A percentile compares a stretch with the other conserved stretches of the same genome.
Evolutionary conservation across 345 rosid species (phyloP).

Genomic region (Linum tenue): DNA sequence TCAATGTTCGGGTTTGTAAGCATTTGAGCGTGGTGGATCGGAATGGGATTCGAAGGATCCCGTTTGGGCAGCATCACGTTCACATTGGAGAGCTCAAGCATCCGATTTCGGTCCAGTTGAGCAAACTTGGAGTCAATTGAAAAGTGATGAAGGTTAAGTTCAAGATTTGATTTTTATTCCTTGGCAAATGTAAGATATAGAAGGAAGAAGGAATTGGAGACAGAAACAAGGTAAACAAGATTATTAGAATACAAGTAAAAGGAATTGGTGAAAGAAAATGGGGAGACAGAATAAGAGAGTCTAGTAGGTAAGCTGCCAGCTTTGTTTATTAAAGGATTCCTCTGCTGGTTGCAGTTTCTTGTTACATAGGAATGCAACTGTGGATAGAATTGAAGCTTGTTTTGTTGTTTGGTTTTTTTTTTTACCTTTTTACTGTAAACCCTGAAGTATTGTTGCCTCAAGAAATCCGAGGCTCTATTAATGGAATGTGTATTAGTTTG

Average conservation of each 20-base stretch:
- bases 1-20: slow-evolving; percentile 59
- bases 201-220: neutral
- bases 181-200: neutral
- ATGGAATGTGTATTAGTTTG: neutral
- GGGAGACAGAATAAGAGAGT: neutral
- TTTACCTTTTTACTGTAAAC: neutral
- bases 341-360: slow-evolving; percentile 1
- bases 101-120: slow-evolving; percentile 56
- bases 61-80: slow-evolving; percentile 63
- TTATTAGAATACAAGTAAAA: neutral
- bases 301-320: neutral
- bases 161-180: neutral
- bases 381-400: neutral
- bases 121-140: slow-evolving; percentile 22
- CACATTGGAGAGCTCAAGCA: slow-evolving; percentile 79
- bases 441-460: neutral
- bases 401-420: neutral
- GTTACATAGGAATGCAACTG: neutral
- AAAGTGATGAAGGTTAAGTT: neutral
- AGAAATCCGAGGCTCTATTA: neutral
- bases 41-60: slow-evolving; percentile 76
- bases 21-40: slow-evolving; percentile 69
- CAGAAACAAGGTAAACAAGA: neutral
- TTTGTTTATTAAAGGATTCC: neutral
- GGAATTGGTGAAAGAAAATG: no score